These are phyloP conservation scores for Zea luxurians DNA, from an alignment of 176 grass and related monocot genomes.

Conservation along the genomic window DNA sequence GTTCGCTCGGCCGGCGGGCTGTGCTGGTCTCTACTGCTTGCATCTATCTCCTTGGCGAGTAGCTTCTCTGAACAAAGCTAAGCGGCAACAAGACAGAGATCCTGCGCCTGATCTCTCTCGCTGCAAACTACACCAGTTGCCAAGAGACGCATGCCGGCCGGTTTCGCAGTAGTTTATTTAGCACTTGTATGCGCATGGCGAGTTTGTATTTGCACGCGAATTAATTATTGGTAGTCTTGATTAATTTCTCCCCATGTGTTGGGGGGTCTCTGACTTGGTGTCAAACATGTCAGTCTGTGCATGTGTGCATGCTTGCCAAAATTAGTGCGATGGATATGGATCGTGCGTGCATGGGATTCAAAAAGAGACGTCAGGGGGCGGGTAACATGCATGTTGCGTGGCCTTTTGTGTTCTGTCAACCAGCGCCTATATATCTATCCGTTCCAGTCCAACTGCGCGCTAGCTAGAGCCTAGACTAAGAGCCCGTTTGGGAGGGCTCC, in stretches of 20 bases:
- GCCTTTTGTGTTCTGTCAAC: not conserved
- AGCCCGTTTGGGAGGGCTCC: too few relatives aligned
- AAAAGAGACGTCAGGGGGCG: constrained; percentile 35
- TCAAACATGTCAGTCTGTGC: constrained; percentile 42
- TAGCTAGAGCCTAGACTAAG: too few relatives aligned
- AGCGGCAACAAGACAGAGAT: constrained; percentile 45
- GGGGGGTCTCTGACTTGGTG: not conserved
- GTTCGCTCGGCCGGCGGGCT: constrained; percentile 1
- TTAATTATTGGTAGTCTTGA: constrained; percentile 16
- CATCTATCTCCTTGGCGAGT: not conserved
- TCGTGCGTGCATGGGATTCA: constrained; percentile 41
- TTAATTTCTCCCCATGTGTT: too few relatives aligned
- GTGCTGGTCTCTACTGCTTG: not conserved
- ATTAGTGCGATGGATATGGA: constrained; percentile 19
- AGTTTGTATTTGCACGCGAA: constrained; percentile 18
- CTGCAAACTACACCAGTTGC: constrained; percentile 5
- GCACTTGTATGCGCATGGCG: too few relatives aligned
- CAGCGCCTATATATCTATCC: not conserved
- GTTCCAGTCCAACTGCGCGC: not conserved
- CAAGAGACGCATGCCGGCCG: not conserved
- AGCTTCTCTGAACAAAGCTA: constrained; percentile 40
- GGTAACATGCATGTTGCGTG: constrained; percentile 25
- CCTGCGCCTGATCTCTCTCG: too few relatives aligned
- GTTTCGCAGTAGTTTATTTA: not conserved
- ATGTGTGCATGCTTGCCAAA: not conserved